Conservation (phyloP, 148 eudicot species). For the Silene uniflora region DNA sequence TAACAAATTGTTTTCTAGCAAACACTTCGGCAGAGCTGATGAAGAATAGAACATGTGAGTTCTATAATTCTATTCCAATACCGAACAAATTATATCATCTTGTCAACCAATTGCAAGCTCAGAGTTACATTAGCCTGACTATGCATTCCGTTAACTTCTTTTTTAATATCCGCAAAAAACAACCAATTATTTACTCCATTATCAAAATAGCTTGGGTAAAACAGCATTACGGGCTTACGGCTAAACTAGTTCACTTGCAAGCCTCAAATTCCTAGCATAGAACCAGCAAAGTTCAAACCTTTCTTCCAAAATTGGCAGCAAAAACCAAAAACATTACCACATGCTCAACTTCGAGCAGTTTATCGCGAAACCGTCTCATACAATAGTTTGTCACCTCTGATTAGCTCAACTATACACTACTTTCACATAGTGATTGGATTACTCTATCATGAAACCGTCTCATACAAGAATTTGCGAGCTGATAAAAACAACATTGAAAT, state of each 20-base stretch:
- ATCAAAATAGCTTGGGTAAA: neutral
- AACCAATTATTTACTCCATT: neutral
- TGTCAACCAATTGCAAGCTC: neutral
- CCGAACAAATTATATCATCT: neutral
- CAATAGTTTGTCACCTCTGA: neutral
- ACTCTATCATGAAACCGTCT: too few relatives aligned
- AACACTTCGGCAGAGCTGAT: neutral
- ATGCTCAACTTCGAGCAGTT: too few relatives aligned
- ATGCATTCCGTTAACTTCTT: neutral
- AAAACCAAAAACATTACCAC: too few relatives aligned
- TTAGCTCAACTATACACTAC: neutral
- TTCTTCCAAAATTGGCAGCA: neutral
- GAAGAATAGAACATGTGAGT: neutral
- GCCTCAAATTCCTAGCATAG: neutral
- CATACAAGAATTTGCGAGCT: neutral
- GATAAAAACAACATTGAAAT: neutral
- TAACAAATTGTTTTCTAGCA: neutral
- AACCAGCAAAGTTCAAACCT: conserved; percentile 1
- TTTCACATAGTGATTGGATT: neutral
- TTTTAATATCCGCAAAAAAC: neutral
- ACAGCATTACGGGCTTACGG: neutral
- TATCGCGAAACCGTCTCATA: neutral
- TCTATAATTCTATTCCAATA: neutral
- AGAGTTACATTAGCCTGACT: neutral
- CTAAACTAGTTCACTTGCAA: neutral